These are phyloP conservation scores for Solanum sparsipilum DNA, from an alignment of 257 asterid genomes.

Conservation along the genomic window DNA sequence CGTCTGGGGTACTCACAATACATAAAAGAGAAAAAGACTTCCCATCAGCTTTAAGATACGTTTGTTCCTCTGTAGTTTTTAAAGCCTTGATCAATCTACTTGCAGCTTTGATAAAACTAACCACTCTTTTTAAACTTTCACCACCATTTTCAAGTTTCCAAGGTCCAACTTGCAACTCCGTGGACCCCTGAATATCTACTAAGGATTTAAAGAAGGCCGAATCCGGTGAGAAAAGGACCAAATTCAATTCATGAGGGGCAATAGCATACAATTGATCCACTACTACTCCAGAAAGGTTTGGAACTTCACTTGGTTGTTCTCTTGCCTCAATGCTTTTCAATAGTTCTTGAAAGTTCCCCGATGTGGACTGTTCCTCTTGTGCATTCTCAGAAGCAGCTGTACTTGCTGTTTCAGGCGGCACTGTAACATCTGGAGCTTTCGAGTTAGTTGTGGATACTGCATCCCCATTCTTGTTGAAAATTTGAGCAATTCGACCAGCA, in stretches of 20 bases:
- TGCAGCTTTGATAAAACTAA: constrained; percentile 65
- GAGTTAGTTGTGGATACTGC: constrained; percentile 26
- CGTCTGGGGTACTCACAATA: constrained; percentile 85
- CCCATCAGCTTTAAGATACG: constrained; percentile 72
- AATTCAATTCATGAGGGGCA: constrained; percentile 60
- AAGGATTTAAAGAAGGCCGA: constrained; percentile 47
- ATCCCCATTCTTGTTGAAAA: constrained; percentile 66
- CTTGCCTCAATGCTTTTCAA: constrained; percentile 49
- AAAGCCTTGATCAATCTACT: constrained; percentile 71
- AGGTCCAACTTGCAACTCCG: constrained; percentile 61
- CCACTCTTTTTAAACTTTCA: constrained; percentile 50
- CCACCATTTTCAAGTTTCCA: constrained; percentile 73
- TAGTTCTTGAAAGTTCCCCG: constrained; percentile 55
- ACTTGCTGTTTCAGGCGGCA: constrained; percentile 33
- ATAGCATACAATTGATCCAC: constrained; percentile 57
- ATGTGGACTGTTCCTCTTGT: constrained; percentile 37
- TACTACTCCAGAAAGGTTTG: constrained; percentile 66
- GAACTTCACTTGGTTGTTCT: constrained; percentile 59
- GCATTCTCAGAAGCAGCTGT: constrained; percentile 16
- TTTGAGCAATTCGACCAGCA: constrained; percentile 78
- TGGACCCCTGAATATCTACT: constrained; percentile 55
- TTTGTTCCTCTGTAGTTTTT: constrained; percentile 85
- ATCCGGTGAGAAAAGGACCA: constrained; percentile 63
- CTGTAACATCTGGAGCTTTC: constrained; percentile 42
- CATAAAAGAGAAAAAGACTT: constrained; percentile 56